phyloP scores from a whole-genome alignment of 768 basidiomycete species.

The Lentinula sp. region DNA sequence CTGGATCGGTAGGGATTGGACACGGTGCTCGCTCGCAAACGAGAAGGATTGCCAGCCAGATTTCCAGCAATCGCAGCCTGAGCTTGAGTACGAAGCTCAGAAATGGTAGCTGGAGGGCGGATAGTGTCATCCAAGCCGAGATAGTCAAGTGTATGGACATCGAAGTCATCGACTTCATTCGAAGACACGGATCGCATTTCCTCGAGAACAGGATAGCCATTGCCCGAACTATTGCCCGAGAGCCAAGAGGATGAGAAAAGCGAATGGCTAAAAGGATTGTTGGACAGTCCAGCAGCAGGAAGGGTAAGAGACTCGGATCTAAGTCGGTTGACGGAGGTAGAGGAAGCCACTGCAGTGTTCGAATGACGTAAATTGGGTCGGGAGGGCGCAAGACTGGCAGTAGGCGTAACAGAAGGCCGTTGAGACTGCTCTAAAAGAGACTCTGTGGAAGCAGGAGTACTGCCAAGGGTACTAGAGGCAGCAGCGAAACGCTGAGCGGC shows the following conservation, averaged over 20 bases:
- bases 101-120: slow-evolving; percentile 78
- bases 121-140: slow-evolving; percentile 85
- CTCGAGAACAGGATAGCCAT: slow-evolving; percentile 63
- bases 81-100: slow-evolving; percentile 84
- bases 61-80: slow-evolving; percentile 87
- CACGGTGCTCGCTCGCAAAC: slow-evolving; percentile 85
- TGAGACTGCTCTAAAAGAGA: slow-evolving; percentile 42
- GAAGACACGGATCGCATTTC: slow-evolving; percentile 79
- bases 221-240: slow-evolving; percentile 49
- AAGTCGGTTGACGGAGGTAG: slow-evolving; percentile 69
- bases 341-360: slow-evolving; percentile 52
- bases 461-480: slow-evolving; percentile 50
- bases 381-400: slow-evolving; percentile 38
- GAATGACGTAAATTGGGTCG: slow-evolving; percentile 73
- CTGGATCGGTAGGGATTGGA: slow-evolving; percentile 85
- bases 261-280: slow-evolving; percentile 78
- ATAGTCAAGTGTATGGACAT: slow-evolving; percentile 94
- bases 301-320: slow-evolving; percentile 91
- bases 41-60: slow-evolving; percentile 64
- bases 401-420: slow-evolving; percentile 39
- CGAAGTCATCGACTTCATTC: slow-evolving; percentile 79
- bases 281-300: slow-evolving; percentile 63
- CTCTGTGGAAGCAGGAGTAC: slow-evolving; percentile 35
- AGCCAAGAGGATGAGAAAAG: slow-evolving; percentile 92
- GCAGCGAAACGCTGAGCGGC: slow-evolving; percentile 79